Base-by-base conservation (phyloP, 2,329 filamentous ascomycete species). In the Xylariaceae sp. region DNA sequence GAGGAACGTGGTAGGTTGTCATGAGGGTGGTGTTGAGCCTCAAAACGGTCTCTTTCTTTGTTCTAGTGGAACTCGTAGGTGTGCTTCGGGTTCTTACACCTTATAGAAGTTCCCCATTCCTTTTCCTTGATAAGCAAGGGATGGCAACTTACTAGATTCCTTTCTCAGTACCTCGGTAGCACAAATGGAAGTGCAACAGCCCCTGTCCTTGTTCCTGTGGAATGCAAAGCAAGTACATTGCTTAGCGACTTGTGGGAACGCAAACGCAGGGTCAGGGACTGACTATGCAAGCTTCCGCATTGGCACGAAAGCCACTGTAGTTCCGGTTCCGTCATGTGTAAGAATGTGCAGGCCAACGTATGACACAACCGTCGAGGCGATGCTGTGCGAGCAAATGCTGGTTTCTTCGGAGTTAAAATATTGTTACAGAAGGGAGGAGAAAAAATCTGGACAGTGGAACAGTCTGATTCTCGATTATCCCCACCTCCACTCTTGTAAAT, bases 251-350 rank as follows among this genome's bases (percentile, higher is more conserved):
- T 34, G 49, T 46, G 54, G 50, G 28, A 31, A n/a, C n/a, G n/a
- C n/a, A 52, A 46, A 58, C 45, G 37, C 54, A 48, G 50, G 45
- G 34, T 8, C 40, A 46, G 46, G 53, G 33, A 21, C 47, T 23
- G 44, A 31, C 24, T 44, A 44, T 28, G 24, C 21, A 14, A 41
- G 19, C 24, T 41, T 45, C 21, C 19, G 50, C 31, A 58, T 31
- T 37, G 23, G 14, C 29, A 31, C 28, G 12, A 8, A 19, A 36
- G 24, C 28, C 44, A 21, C 28, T 16, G 28, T 7, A 31, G 28
- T n/a, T n/a, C 28, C 28, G 28, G 28, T 31, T 31, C 12, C 29
- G 44, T 19, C 26, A 46, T n/a, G 21, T 17, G 7, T 7, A 31
- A 43, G 6, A 54, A 37, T 41, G n/a, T 41, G 17, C 44, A 51